These are phyloP conservation scores for Cercophora newfieldiana DNA, from an alignment of 495 filamentous ascomycete genomes.

Conservation along the genomic window DNA sequence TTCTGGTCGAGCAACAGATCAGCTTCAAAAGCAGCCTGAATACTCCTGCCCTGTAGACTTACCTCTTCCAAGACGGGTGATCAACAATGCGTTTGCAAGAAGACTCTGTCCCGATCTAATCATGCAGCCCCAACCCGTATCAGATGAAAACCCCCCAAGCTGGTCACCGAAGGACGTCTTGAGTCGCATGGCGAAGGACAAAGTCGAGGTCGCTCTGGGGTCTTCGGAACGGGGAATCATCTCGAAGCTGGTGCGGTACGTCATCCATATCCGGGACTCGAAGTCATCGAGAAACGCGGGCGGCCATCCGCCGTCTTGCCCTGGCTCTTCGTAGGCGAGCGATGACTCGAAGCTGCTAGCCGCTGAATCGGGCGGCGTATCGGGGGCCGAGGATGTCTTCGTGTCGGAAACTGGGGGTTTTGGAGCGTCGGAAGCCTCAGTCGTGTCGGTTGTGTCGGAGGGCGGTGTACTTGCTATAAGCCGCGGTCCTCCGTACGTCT, in stretches of 20 bases:
- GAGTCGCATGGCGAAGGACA: slow-evolving; percentile 85
- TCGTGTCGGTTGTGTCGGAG: slow-evolving; percentile 5
- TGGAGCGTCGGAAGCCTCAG: background rate
- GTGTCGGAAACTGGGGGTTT: background rate
- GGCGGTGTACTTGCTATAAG: slow-evolving; percentile 31
- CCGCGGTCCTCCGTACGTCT: slow-evolving; percentile 23
- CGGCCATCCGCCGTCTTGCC: slow-evolving; percentile 73
- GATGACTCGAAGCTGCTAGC: slow-evolving; percentile 52
- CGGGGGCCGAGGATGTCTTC: slow-evolving; percentile 15
- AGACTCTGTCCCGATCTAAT: slow-evolving; percentile 94
- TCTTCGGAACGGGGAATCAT: slow-evolving; percentile 78
- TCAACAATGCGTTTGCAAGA: slow-evolving; percentile 77
- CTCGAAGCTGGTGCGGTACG: slow-evolving; percentile 86
- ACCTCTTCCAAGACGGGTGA: slow-evolving; percentile 79
- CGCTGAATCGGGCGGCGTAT: slow-evolving; percentile 49
- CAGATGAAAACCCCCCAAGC: slow-evolving; percentile 77
- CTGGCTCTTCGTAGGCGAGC: slow-evolving; percentile 48
- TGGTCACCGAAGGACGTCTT: slow-evolving; percentile 78
- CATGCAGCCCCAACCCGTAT: slow-evolving; percentile 99
- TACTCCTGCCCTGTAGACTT: slow-evolving; percentile 36
- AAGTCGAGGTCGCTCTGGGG: slow-evolving; percentile 63
- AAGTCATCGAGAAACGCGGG: slow-evolving; percentile 86
- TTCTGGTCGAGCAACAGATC: slow-evolving; percentile 47
- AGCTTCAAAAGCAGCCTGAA: background rate
- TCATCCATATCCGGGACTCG: slow-evolving; percentile 93